Evolutionary conservation across 2,329 filamentous ascomycete genomes (phyloP).

Genomic region (Fusarium pseudoanthophilum): DNA sequence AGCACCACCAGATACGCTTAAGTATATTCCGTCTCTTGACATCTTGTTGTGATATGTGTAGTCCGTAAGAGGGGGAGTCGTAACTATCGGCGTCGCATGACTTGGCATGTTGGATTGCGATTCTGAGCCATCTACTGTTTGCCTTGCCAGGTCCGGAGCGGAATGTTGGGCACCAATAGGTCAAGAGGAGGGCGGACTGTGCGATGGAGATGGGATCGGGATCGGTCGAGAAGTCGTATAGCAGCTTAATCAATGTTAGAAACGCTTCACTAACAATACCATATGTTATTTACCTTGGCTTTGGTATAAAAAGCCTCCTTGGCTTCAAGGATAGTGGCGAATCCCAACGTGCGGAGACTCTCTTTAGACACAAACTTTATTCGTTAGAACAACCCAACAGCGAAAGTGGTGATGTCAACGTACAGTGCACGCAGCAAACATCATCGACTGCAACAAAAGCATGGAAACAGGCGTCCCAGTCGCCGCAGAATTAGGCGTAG

Average conservation of each 20-base stretch:
- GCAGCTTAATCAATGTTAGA: slow-evolving; percentile 9
- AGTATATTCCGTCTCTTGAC: slow-evolving; percentile 19
- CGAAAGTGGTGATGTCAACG: neutral
- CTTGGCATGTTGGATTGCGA: slow-evolving; percentile 27
- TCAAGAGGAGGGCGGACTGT: slow-evolving; percentile 27
- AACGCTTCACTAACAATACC: fast-evolving
- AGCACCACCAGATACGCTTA: slow-evolving; percentile 37
- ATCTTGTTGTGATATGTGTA: slow-evolving; percentile 8
- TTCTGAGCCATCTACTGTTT: slow-evolving; percentile 34
- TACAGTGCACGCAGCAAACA: slow-evolving; percentile 39
- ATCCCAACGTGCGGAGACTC: slow-evolving; percentile 26
- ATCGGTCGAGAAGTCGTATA: slow-evolving; percentile 36
- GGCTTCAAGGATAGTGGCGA: slow-evolving; percentile 25
- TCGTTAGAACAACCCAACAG: neutral
- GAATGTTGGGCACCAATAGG: slow-evolving; percentile 38
- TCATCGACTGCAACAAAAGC: slow-evolving; percentile 32
- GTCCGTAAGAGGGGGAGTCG: neutral
- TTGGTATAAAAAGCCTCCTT: slow-evolving; percentile 37
- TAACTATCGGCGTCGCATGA: slow-evolving; percentile 28
- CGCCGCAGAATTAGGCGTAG: neutral
- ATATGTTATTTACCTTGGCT: slow-evolving; percentile 20
- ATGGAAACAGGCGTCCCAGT: slow-evolving; percentile 26
- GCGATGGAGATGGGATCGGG: slow-evolving; percentile 33
- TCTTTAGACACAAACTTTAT: slow-evolving; percentile 25
- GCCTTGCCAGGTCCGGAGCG: slow-evolving; percentile 19